Evolutionary conservation across 2,329 filamentous ascomycete species (phyloP).

Genomic region (Monilinia aucupariae): DNA sequence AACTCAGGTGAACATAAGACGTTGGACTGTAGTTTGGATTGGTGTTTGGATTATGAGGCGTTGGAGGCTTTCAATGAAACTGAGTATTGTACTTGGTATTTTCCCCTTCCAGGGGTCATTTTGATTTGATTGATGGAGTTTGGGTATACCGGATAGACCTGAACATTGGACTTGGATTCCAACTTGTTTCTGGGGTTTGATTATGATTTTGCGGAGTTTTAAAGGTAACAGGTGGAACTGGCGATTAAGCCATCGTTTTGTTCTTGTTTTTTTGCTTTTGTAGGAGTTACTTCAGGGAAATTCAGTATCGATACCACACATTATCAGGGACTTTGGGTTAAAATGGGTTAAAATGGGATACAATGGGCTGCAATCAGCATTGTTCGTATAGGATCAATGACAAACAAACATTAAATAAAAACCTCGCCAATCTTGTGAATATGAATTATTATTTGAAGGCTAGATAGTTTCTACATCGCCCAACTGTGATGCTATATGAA

Average conservation of each 20-base stretch:
- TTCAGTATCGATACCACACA: slow-evolving; percentile 12
- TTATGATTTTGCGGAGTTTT: background rate
- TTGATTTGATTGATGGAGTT: background rate
- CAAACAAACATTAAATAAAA: background rate
- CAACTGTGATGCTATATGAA: background rate
- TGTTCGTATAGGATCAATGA: slow-evolving; percentile 7
- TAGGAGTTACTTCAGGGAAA: slow-evolving; percentile 8
- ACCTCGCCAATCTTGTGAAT: background rate
- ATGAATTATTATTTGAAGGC: background rate
- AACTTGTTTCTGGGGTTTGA: background rate
- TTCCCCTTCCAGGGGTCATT: background rate
- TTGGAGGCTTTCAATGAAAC: background rate
- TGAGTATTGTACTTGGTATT: background rate
- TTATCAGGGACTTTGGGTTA: background rate
- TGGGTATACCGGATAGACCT: background rate
- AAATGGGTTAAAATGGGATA: background rate
- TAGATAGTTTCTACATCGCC: background rate
- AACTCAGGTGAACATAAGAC: background rate
- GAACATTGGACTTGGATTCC: background rate
- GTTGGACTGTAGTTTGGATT: background rate
- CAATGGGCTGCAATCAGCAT: background rate
- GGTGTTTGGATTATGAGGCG: background rate
- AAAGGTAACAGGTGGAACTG: background rate
- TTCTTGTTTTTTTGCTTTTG: background rate
- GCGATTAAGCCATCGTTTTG: background rate